A percentile compares a stretch with the other conserved stretches of the same genome.
These are phyloP conservation scores for Xenoacremonium recifei DNA, from an alignment of 2,329 filamentous ascomycete species.

Conservation along the genomic window DNA sequence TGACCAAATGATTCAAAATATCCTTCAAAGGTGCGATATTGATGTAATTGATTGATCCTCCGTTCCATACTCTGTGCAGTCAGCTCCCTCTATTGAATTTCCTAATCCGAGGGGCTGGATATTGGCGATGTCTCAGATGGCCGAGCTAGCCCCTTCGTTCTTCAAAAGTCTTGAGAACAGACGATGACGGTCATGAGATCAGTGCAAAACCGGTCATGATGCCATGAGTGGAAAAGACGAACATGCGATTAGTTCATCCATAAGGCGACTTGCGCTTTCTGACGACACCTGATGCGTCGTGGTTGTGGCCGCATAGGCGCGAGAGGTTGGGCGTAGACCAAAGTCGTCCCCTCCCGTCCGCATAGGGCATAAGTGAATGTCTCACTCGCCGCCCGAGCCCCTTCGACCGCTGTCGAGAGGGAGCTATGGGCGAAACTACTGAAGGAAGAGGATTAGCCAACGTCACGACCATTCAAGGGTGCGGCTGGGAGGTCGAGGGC, in stretches of 20 bases:
- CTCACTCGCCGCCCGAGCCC: constrained; percentile 14
- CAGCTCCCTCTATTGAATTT: background rate
- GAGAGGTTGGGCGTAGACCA: constrained; percentile 22
- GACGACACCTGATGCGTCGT: constrained; percentile 6
- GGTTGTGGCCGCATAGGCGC: constrained; percentile 14
- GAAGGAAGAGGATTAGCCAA: constrained; percentile 2
- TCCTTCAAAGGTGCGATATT: too few relatives aligned
- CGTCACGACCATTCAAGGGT: constrained; percentile 16
- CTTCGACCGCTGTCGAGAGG: constrained; percentile 10
- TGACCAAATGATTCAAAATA: too few relatives aligned
- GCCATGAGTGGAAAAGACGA: too few relatives aligned
- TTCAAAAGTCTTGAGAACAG: too few relatives aligned
- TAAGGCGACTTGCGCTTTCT: too few relatives aligned
- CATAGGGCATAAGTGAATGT: constrained; percentile 8
- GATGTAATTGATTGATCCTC: too few relatives aligned
- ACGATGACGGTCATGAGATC: too few relatives aligned
- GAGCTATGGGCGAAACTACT: constrained; percentile 6
- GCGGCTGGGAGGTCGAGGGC: constrained; percentile 9
- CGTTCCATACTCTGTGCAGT: too few relatives aligned
- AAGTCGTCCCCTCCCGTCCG: constrained; percentile 1
- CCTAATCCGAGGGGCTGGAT: background rate
- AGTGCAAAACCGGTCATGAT: too few relatives aligned
- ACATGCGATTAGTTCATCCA: too few relatives aligned
- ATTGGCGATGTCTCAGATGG: constrained; percentile 8
- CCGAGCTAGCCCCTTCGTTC: background rate